Base-by-base conservation (phyloP, 1,284 basidiomycete species). In the Tetrapyrgos nigripes region DNA sequence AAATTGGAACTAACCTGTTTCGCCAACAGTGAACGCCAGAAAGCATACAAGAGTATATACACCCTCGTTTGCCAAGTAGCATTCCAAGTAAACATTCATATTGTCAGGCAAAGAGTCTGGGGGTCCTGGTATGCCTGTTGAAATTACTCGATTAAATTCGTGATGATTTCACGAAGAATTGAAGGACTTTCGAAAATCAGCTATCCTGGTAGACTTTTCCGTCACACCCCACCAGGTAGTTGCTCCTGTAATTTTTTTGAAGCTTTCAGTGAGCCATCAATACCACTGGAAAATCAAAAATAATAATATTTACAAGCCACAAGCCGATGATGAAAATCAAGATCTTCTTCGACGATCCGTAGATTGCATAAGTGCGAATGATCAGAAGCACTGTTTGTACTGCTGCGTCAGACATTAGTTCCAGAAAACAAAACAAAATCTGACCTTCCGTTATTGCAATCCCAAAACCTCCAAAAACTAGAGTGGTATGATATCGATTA, bases 331-430 rank as follows among this genome's bases (percentile, higher is more conserved):
- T 61, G 48, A 66, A 61, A 17, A 37, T 28, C 21, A 66, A 44
- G 26, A 66, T 40, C 35, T 24, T 59, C 33, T 59, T 64, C 1
- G 64, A 66, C 54, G 59, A 53, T 31, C 62, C 60, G 26, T 64
- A 66, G 4, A 66, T 60, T 2, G 62, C 62, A 48, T 66, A 66
- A 4, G 64, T 66, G 33, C 64, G 52, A 40, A 66, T 50, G 61
- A 66, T 64, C 23, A 66, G 21, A 21, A 66, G 60, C 5, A 66
- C 64, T 66, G n/a, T 4, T 29, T 19, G 28, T 4, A 2, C 8
- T 23, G 27, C 23, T 28, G 50, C 24, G 51, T 50, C 28, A 31
- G 10, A 31, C 2, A 13, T 1, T 14, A 11, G 50, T 19, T 13
- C 21, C 21, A 43, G 28, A 44, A 19, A 21, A 19, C 19, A 19